Evolutionary conservation across 2,329 filamentous ascomycete species (phyloP).

Genomic region (Furcasterigmium sp.): DNA sequence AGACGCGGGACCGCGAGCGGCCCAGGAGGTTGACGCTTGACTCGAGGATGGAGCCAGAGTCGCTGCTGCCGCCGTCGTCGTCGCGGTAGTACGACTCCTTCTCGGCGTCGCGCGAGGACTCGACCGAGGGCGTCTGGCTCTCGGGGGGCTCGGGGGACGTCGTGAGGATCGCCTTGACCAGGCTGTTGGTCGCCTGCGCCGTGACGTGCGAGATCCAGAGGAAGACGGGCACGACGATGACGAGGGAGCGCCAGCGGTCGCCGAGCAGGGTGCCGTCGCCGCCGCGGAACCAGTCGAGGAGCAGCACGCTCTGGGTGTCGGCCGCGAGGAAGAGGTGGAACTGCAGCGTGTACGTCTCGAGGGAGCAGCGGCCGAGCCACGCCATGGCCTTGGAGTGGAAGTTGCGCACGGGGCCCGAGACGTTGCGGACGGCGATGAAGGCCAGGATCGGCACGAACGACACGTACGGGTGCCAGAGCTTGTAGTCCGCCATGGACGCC

Average conservation of each 20-base stretch:
- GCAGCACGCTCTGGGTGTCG: slow-evolving; percentile 48
- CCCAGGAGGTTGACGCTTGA: neutral
- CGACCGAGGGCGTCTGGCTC: neutral
- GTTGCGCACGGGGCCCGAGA: slow-evolving; percentile 1
- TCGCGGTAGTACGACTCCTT: neutral
- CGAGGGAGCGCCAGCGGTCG: slow-evolving; percentile 19
- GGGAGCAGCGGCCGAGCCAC: slow-evolving; percentile 49
- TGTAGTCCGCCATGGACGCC: slow-evolving; percentile 32
- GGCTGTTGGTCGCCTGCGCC: slow-evolving; percentile 15
- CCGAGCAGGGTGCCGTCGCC: slow-evolving; percentile 12
- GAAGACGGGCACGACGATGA: slow-evolving; percentile 19
- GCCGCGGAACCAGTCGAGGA: slow-evolving; percentile 11
- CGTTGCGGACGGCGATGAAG: slow-evolving; percentile 47
- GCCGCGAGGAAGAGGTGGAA: slow-evolving; percentile 58
- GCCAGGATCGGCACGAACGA: slow-evolving; percentile 49
- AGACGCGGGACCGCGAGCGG: neutral
- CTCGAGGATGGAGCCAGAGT: neutral
- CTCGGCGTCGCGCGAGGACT: neutral
- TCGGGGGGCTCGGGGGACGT: neutral
- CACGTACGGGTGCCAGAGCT: slow-evolving; percentile 45
- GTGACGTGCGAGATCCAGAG: slow-evolving; percentile 20
- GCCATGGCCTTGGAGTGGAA: slow-evolving; percentile 35
- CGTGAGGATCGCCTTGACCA: slow-evolving; percentile 17
- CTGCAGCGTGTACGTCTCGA: slow-evolving; percentile 56
- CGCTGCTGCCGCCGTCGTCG: neutral